These are phyloP conservation scores for Catunica adiposa DNA, from an alignment of 2,329 filamentous ascomycete genomes.

Conservation along the genomic window DNA sequence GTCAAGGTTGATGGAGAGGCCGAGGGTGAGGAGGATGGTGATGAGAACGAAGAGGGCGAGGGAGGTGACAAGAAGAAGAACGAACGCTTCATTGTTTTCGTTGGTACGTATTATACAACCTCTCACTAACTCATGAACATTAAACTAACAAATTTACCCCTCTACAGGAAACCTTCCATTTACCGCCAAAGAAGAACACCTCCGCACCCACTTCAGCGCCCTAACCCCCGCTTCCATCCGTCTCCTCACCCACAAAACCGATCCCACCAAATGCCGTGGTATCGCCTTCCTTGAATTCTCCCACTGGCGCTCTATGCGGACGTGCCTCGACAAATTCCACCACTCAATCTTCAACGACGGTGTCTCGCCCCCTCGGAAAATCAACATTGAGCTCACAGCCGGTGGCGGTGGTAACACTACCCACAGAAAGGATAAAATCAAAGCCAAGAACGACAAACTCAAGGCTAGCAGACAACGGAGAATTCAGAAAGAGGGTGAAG, in stretches of 20 bases:
- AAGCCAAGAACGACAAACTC: slow-evolving; percentile 71
- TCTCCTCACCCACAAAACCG: slow-evolving; percentile 50
- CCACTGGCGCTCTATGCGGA: slow-evolving; percentile 77
- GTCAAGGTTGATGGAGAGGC: slow-evolving; percentile 15
- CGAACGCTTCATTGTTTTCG: slow-evolving; percentile 59
- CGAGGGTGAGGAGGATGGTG: slow-evolving; percentile 19
- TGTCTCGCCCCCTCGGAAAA: slow-evolving; percentile 44
- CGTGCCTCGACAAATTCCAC: slow-evolving; percentile 78
- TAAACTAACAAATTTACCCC: slow-evolving; percentile 18
- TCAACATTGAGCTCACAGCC: slow-evolving; percentile 85
- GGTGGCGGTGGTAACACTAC: slow-evolving; percentile 72
- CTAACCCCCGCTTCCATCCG: slow-evolving; percentile 56
- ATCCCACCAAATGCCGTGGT: slow-evolving; percentile 50
- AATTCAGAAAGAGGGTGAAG: slow-evolving; percentile 28
- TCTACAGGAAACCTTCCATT: slow-evolving; percentile 67
- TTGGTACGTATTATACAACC: slow-evolving; percentile 34
- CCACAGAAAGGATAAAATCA: slow-evolving; percentile 57
- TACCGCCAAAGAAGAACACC: slow-evolving; percentile 52
- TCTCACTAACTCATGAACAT: slow-evolving; percentile 16
- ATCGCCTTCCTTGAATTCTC: slow-evolving; percentile 84
- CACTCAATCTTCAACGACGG: slow-evolving; percentile 58
- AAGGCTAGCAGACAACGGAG: slow-evolving; percentile 44
- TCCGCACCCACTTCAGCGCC: slow-evolving; percentile 62
- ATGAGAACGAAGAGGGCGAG: slow-evolving; percentile 17
- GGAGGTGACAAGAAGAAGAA: slow-evolving; percentile 22